A percentile compares a stretch with the other conserved stretches of the same genome.
Conservation (phyloP, 1,284 basidiomycete species). For the Tilletia setariae region DNA sequence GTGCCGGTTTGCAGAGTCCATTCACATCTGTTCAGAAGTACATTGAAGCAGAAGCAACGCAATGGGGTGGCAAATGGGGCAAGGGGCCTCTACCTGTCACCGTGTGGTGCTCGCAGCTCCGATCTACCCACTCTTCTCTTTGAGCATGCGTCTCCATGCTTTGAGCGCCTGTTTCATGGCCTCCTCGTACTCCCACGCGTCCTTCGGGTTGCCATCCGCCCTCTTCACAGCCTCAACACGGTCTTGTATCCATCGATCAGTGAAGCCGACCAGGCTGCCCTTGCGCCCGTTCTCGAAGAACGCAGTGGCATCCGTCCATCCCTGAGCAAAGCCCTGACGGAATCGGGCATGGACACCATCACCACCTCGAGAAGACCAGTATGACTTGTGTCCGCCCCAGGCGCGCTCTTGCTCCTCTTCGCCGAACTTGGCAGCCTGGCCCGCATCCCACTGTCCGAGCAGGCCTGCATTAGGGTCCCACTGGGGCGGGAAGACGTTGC, state of each 20-base stretch:
- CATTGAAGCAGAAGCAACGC: too few species aligned
- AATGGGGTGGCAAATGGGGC: too few species aligned
- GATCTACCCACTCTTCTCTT: neutral
- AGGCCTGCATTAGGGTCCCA: constrained; percentile 32
- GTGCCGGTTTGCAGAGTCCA: neutral
- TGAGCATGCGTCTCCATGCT: constrained; percentile 19
- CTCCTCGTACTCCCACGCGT: constrained; percentile 57
- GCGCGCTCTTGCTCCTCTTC: constrained; percentile 19
- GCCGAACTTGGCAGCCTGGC: neutral
- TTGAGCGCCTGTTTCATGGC: constrained; percentile 61
- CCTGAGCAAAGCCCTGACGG: constrained; percentile 18
- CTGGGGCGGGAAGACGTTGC: constrained; percentile 63
- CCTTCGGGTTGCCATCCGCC: constrained; percentile 63
- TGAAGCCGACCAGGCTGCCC: constrained; percentile 18
- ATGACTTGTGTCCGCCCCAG: constrained; percentile 21
- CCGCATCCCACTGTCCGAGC: constrained; percentile 21
- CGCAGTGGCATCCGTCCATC: constrained; percentile 14
- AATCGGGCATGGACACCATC: constrained; percentile 17
- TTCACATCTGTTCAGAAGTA: too few species aligned
- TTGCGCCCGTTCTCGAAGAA: constrained; percentile 17
- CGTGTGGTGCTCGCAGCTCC: too few species aligned
- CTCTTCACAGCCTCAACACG: constrained; percentile 20
- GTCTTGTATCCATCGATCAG: constrained; percentile 16
- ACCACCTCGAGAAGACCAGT: constrained; percentile 21
- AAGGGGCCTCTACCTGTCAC: too few species aligned